Base-by-base conservation (phyloP, 2,329 filamentous ascomycete genomes). In the Paraphaeosphaeria minitans region DNA sequence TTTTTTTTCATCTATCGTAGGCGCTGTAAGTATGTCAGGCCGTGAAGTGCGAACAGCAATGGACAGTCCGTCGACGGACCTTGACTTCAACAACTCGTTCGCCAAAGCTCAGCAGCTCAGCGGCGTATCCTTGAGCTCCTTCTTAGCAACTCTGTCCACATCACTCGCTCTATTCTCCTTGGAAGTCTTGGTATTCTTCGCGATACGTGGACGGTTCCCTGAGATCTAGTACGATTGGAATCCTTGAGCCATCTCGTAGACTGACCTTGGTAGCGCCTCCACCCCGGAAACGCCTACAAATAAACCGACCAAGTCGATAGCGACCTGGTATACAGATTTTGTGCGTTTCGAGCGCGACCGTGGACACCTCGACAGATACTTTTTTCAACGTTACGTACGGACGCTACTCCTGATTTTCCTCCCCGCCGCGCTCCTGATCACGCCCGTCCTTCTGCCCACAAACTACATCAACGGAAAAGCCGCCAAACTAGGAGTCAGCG, bases 351-450 rank as follows among this genome's bases (percentile, higher is more conserved):
- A 53, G 21, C 22, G 50, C 27, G 14, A 42, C 37, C n/a, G n/a
- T 22, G 31, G 19, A 39, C 43, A 65, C 43, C 29, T 66, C 6
- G 22, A 66, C 50, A 55, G 42, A 56, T 66, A 64, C 61, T 64
- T 66, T 27, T 64, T 66, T 27, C 29, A 29, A 45, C 31, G 24
- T 39, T 66, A 66, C 47, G 27, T 66, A 29, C 19, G 22, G 27
- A 62, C 39, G 19, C 52, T 63, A 4, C 4, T 60, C 41, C 19
- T 63, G 8, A 59, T 66, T 43, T 66, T 64, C 48, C 29, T 53
- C 47, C 57, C 53, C 4, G 50, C 57, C 55, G 33, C 24, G 8
- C 47, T 66, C 4, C 39, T 64, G 13, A 62, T 66, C 14, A 59
- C 53, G 12, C 57, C 53, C 3, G 56, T 64, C 39, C 57, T 66